Evolutionary conservation across 2,329 filamentous ascomycete species (phyloP).

Genomic region (Aureobasidium sp.): DNA sequence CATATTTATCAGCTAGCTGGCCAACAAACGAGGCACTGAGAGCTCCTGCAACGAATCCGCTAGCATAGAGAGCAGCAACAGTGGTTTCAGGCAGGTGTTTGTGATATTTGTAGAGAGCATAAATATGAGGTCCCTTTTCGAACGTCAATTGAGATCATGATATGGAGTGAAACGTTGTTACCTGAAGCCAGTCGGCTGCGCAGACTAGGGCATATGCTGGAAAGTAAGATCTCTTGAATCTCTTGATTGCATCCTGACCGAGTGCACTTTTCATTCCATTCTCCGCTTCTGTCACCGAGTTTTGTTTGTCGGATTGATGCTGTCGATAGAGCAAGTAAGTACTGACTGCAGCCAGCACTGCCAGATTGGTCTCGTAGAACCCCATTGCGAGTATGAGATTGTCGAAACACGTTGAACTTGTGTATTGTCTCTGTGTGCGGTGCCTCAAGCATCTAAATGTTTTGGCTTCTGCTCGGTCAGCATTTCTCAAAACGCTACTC

Average conservation of each 20-base stretch:
- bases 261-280: conserved; percentile 24
- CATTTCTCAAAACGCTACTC: conserved; percentile 2
- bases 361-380: conserved; percentile 22
- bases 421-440: too few relatives aligned
- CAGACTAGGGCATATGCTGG: conserved; percentile 39
- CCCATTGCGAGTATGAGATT: conserved; percentile 16
- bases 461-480: not conserved
- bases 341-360: conserved; percentile 20
- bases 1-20: conserved; percentile 43
- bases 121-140: conserved; percentile 42
- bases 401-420: not conserved
- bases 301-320: conserved; percentile 11
- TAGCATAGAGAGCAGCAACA: conserved; percentile 41
- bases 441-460: not conserved
- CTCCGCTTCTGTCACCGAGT: conserved; percentile 16
- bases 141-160: not conserved
- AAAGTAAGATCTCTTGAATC: conserved; percentile 38
- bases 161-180: conserved; percentile 21
- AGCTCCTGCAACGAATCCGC: conserved; percentile 45
- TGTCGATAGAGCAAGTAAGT: conserved; percentile 18
- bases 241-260: conserved; percentile 24
- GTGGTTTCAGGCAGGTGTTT: conserved; percentile 39
- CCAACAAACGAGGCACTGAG: conserved; percentile 44
- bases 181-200: conserved; percentile 42
- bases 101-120: conserved; percentile 47